phyloP scores from a whole-genome alignment of 306 rosid genomes.

The Begonia peltatifolia region DNA sequence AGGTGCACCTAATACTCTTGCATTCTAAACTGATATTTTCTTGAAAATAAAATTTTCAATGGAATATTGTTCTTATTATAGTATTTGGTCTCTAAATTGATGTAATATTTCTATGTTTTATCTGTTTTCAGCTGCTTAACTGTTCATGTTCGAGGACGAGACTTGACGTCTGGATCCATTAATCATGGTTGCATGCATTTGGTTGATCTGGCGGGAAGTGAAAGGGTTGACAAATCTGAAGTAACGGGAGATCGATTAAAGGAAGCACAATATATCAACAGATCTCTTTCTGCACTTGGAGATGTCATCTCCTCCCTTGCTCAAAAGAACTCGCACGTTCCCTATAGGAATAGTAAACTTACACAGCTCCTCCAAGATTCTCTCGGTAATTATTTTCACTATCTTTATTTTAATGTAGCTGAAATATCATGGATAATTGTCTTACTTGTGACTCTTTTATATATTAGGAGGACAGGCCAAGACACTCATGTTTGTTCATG shows the following conservation, averaged over 20 bases:
- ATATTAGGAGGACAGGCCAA: slow-evolving; percentile 79
- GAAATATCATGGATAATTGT: background rate
- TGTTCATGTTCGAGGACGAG: slow-evolving; percentile 87
- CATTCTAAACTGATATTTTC: too few relatives aligned
- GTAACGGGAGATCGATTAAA: slow-evolving; percentile 88
- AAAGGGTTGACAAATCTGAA: slow-evolving; percentile 89
- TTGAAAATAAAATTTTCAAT: background rate
- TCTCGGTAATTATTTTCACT: slow-evolving; percentile 38
- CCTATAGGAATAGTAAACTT: slow-evolving; percentile 91
- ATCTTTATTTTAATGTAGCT: background rate
- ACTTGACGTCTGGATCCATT: slow-evolving; percentile 46
- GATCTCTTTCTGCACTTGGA: slow-evolving; percentile 92
- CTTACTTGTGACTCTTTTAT: background rate
- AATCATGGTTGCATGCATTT: slow-evolving; percentile 86
- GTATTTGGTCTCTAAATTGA: too few relatives aligned
- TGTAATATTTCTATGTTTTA: too few relatives aligned
- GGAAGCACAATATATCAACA: slow-evolving; percentile 96
- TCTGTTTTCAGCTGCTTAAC: slow-evolving; percentile 66
- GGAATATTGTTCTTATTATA: too few relatives aligned
- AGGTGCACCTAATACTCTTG: slow-evolving; percentile 23
- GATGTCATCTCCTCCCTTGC: slow-evolving; percentile 94
- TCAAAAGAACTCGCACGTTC: slow-evolving; percentile 74
- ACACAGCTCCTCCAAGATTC: slow-evolving; percentile 95
- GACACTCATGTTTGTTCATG: slow-evolving; percentile 90
- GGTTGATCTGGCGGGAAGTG: slow-evolving; percentile 98